phyloP scores from a whole-genome alignment of 805 yeast species.

The Yamadazyma insecticola region DNA sequence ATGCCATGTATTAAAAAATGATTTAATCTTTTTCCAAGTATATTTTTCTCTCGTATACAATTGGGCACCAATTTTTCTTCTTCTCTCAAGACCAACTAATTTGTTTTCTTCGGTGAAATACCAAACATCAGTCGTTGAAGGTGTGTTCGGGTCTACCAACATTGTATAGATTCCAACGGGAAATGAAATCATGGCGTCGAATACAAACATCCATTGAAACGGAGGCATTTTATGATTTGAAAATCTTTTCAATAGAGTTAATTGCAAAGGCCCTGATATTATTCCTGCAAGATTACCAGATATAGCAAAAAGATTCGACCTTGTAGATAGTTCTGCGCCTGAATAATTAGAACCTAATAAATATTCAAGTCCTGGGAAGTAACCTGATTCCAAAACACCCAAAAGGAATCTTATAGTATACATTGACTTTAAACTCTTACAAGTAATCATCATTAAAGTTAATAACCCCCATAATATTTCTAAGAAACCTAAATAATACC shows the following conservation, averaged over 20 bases:
- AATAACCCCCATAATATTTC: slow-evolving; percentile 29
- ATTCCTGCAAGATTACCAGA: slow-evolving; percentile 23
- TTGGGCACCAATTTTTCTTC: slow-evolving; percentile 37
- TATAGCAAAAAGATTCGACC: slow-evolving; percentile 28
- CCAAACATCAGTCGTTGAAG: slow-evolving; percentile 29
- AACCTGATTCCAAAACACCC: slow-evolving; percentile 46
- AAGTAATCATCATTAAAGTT: slow-evolving; percentile 18
- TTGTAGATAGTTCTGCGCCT: slow-evolving; percentile 21
- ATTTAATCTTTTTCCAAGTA: slow-evolving; percentile 35
- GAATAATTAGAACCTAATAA: slow-evolving; percentile 33
- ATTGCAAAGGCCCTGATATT: slow-evolving; percentile 31
- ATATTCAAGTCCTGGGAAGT: slow-evolving; percentile 58
- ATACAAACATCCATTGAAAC: slow-evolving; percentile 32
- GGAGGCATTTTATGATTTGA: slow-evolving; percentile 18
- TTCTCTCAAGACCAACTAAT: slow-evolving; percentile 43
- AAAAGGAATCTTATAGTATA: slow-evolving; percentile 32
- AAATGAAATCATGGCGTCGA: slow-evolving; percentile 29
- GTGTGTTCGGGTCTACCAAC: slow-evolving; percentile 30
- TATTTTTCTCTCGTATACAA: slow-evolving; percentile 38
- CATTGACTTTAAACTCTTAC: slow-evolving; percentile 17
- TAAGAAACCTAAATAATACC: slow-evolving; percentile 32
- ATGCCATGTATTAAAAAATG: slow-evolving; percentile 48
- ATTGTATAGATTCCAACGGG: slow-evolving; percentile 30
- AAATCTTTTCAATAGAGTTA: slow-evolving; percentile 21
- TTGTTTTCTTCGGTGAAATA: slow-evolving; percentile 29